Base-by-base conservation (phyloP, 2,329 filamentous ascomycete genomes). In the Teratosphaeria zuluensis region DNA sequence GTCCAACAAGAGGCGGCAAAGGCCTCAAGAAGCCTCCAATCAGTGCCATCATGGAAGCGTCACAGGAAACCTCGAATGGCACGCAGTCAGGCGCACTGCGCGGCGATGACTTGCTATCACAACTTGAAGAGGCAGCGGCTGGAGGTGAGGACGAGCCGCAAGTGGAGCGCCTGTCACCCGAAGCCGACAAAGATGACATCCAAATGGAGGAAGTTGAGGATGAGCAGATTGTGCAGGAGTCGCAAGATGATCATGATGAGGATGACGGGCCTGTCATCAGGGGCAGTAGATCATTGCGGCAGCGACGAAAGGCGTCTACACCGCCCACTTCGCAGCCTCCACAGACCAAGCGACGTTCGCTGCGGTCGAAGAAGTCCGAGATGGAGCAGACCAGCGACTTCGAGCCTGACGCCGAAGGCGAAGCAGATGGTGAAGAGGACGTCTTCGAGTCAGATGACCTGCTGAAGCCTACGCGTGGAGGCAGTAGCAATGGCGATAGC, bases 321-420 rank as follows among this genome's bases (percentile, higher is more conserved):
- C 68, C 68, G 24, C 57, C 64, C 4, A 65, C 63, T 5, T 62
- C 62, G 28, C 61, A 61, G 21, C 69, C 69, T 73, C 51, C 75
- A 71, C 62, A 72, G 59, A 62, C 70, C 68, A 58, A 73, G 68
- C 66, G 76, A 65, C 65, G 70, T 32, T 76, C 73, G 33, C 75
- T 78, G 55, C 70, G 71, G 58, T 74, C 65, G 19, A 63, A 75
- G 42, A 78, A 81, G 70, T 59, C 68, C 32, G 68, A 73, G 62
- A 64, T 72, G 55, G 79, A 84, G 54, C 82, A 84, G 56, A 84
- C 80, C 64, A 85, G 83, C 64, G 84, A 86, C 64, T 86, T 86
- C 62, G 82, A 85, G 65, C 83, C 84, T 5, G 79, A 78, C 35
- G 77, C 77, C 24, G 82, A 84, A 54, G 79, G 78, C 53, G 81